Percentiles rank a stretch among this genome's conserved stretches.
These are phyloP conservation scores for Phytophthora citricola DNA, from an alignment of 352 stramenopile species.

Conservation along the genomic window DNA sequence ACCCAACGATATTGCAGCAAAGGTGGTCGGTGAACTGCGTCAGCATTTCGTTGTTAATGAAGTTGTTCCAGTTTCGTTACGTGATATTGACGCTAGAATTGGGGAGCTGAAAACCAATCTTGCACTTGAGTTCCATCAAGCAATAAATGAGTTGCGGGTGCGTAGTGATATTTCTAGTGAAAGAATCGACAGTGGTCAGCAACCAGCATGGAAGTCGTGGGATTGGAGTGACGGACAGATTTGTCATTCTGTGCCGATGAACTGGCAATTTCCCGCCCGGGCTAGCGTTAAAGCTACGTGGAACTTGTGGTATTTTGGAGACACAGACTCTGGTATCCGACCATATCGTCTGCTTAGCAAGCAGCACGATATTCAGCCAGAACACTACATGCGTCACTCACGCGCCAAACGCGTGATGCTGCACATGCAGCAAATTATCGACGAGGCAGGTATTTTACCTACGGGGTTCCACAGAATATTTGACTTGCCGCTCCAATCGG, in stretches of 20 bases:
- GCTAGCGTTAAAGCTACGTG: no score
- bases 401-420: slow-evolving; percentile 10
- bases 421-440: background rate
- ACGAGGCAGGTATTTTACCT: background rate
- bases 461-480: background rate
- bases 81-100: background rate
- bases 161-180: no score
- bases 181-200: no score
- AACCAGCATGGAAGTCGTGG: background rate
- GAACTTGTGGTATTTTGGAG: slow-evolving; percentile 3
- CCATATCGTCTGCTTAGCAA: slow-evolving; percentile 6
- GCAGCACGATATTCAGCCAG: slow-evolving; percentile 14
- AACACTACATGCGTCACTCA: slow-evolving; percentile 12
- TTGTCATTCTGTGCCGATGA: background rate
- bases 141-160: no score
- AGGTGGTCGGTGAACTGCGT: slow-evolving; percentile 2
- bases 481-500: no score
- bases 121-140: no score
- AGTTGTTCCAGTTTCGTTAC: slow-evolving; percentile 1
- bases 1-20: slow-evolving; percentile 5
- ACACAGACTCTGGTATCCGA: slow-evolving; percentile 3
- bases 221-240: background rate
- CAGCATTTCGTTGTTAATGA: slow-evolving; percentile 18
- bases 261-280: no score
- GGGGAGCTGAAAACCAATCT: no score